Evolutionary conservation across 1,284 basidiomycete genomes (phyloP).

Genomic region (Sporisorium sorghi): DNA sequence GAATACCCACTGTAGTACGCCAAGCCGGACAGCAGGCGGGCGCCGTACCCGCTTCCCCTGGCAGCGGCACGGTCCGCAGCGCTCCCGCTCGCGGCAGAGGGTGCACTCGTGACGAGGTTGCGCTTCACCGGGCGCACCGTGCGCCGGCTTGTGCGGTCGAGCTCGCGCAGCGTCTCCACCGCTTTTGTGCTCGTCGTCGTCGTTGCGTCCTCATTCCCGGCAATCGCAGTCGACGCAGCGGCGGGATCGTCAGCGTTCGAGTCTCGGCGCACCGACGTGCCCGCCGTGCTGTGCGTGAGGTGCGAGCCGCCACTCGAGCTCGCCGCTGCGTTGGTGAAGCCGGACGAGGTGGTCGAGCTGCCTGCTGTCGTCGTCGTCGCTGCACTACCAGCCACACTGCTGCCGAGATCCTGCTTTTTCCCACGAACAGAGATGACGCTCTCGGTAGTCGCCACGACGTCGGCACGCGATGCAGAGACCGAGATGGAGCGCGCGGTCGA

Average conservation of each 20-base stretch:
- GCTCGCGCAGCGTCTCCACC: conserved; percentile 20
- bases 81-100: not conserved
- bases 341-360: conserved; percentile 13
- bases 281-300: conserved; percentile 12
- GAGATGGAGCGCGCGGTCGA: conserved; percentile 36
- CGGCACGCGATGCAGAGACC: conserved; percentile 21
- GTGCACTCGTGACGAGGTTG: conserved; percentile 15
- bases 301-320: conserved; percentile 11
- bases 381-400: not conserved
- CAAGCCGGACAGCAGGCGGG: conserved; percentile 14
- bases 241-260: conserved; percentile 7
- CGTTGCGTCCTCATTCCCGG: too few species aligned
- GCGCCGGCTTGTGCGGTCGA: conserved; percentile 18
- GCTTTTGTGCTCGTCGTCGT: conserved; percentile 18
- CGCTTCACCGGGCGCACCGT: conserved; percentile 15
- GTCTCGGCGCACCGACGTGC: conserved; percentile 17
- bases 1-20: conserved; percentile 37
- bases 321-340: conserved; percentile 7
- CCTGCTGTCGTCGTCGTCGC: not conserved
- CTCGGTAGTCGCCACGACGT: conserved; percentile 23
- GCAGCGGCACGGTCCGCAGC: too few species aligned
- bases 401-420: not conserved
- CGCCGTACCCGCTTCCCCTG: conserved; percentile 21
- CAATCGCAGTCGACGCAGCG: not conserved
- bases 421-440: conserved; percentile 28